Conservation (phyloP, 2,329 filamentous ascomycete genomes). For the Stagonosporopsis chrysanthemi region DNA sequence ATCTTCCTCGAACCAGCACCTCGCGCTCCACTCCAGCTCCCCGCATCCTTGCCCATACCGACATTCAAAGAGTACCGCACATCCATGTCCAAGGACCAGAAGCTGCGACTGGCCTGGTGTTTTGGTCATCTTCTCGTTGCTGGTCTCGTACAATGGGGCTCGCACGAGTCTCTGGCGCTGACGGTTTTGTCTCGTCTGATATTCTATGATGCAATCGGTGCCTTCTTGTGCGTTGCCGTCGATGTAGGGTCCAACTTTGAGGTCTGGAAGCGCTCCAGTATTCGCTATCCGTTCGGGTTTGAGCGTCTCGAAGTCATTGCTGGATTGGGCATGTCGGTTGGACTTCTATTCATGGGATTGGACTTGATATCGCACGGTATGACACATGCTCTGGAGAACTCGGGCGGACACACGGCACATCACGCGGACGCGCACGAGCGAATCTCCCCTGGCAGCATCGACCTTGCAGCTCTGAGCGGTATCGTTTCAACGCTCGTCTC, state of each 20-base stretch:
- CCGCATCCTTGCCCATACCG: conserved; percentile 89
- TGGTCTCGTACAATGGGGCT: conserved; percentile 83
- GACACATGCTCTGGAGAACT: conserved; percentile 85
- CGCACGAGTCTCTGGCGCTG: conserved; percentile 85
- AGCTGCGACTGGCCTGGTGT: conserved; percentile 84
- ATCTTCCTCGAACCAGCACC: conserved; percentile 94
- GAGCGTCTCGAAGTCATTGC: conserved; percentile 93
- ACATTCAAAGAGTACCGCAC: conserved; percentile 86
- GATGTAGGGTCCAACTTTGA: conserved; percentile 97
- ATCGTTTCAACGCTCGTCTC: conserved; percentile 85
- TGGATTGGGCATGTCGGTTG: conserved; percentile 94
- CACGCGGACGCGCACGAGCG: conserved; percentile 71
- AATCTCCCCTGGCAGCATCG: conserved; percentile 77
- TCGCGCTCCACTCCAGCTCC: conserved; percentile 84
- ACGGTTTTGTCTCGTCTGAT: conserved; percentile 92
- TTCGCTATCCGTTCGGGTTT: conserved; percentile 91
- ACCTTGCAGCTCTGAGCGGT: conserved; percentile 81
- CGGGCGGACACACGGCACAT: conserved; percentile 76
- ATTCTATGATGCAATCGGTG: conserved; percentile 93
- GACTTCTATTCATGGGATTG: conserved; percentile 96
- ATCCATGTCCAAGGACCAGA: conserved; percentile 90
- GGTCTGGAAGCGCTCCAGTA: conserved; percentile 91
- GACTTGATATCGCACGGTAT: conserved; percentile 93
- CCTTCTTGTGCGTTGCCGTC: conserved; percentile 87
- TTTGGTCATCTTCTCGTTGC: conserved; percentile 85